Evolutionary conservation across 768 basidiomycete species (phyloP), one percentile per base, ranked within the genome.

Genomic region (Cyclocybe aegerita): DNA sequence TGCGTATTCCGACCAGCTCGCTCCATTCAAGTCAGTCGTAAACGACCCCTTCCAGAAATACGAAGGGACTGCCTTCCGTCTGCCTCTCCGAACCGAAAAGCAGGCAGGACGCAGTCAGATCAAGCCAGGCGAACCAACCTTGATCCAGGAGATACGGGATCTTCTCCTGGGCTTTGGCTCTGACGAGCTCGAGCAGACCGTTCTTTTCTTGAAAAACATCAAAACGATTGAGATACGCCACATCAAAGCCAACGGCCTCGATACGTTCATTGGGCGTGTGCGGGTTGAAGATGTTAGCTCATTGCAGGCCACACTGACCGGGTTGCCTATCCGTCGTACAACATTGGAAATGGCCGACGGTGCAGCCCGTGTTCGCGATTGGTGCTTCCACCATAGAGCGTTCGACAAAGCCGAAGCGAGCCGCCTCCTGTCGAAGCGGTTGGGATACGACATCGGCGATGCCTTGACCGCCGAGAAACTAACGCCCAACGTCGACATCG

Each of bases 131-230:
- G 3, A 50, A 58, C 4, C 46, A 53, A 59, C 58, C 5, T 39
- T 51, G 6, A 37, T 46, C 14, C 4, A 37, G 3, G 71, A 75
- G 38, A 72, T 79, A n/a, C 63, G 53, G 5, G 49, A 65, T 4
- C 61, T 79, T 3, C 64, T 80, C 45, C 38, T 47, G 0, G 65
- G 70, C 29, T 78, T 79, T 57, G 60, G 70, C 34, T 23, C 58
- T 4, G 65, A 65, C 10, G 74, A 78, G 52, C 49, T 77, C 10
- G 61, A 66, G 44, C 60, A 72, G 29, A 58, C 66, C 5, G 60
- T 78, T 41, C 59, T 78, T 14, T 79, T 78, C 55, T 56, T 79
- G 39, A 66, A 67, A 31, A 59, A 73, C 48, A 53, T 80, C 47
- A 50, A 50, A 0, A 60, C 62, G 0, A 72, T 80, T 31, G 66